Percentiles rank a stretch among this genome's conserved stretches.
These are phyloP conservation scores for Leishmania amazonensis DNA, from an alignment of 208 protist genomes.

Conservation along the genomic window DNA sequence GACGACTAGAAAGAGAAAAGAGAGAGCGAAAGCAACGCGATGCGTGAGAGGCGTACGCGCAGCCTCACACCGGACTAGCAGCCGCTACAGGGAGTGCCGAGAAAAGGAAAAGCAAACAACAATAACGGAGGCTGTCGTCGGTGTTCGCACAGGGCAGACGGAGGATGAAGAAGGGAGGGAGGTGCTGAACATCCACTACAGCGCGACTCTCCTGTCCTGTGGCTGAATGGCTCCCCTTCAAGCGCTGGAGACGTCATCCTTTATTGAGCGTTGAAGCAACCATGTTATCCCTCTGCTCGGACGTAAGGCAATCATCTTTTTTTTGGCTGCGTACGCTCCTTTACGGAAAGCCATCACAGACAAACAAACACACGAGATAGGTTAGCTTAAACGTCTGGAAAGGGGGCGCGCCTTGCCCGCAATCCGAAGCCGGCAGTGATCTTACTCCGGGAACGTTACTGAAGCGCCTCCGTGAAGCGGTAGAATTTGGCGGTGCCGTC, in stretches of 20 bases:
- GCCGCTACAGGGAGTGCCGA: not conserved
- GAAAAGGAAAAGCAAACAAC: not conserved
- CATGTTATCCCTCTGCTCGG: not conserved
- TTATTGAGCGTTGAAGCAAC: not conserved
- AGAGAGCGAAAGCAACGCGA: not conserved
- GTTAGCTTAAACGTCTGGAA: slow-evolving; percentile 8
- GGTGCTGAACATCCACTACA: not conserved
- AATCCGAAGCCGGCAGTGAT: not conserved
- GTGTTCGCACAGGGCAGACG: not conserved
- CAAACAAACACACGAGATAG: not conserved
- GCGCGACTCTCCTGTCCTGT: not conserved
- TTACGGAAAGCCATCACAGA: not conserved
- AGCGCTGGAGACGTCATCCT: not conserved
- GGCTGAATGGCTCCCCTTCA: not conserved
- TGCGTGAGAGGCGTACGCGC: not conserved
- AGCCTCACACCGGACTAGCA: not conserved
- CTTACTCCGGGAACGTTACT: not conserved
- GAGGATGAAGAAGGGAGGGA: not conserved
- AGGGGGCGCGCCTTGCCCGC: not conserved
- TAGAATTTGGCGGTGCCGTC: slow-evolving; percentile 78
- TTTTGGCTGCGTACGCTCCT: not conserved
- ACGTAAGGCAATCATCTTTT: not conserved
- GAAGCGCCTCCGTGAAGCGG: slow-evolving; percentile 17
- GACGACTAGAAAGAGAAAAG: too few species aligned
- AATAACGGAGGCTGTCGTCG: not conserved